Conservation (phyloP, 2,329 filamentous ascomycete species). For the Dryadomyces quercus-mongolicae region DNA sequence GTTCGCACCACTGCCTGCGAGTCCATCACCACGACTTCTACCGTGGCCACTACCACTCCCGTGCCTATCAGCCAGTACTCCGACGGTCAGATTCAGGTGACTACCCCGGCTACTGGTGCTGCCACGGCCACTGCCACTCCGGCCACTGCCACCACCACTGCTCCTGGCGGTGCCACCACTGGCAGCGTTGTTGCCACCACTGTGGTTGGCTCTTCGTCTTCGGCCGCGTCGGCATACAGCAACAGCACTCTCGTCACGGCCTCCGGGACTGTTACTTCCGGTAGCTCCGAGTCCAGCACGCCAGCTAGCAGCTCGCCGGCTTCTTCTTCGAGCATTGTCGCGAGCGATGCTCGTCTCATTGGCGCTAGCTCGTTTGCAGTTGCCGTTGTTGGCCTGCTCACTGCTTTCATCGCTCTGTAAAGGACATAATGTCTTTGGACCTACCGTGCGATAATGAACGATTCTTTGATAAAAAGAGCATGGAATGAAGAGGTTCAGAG, state of each 20-base stretch:
- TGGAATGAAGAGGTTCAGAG: not conserved
- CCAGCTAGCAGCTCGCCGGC: not conserved
- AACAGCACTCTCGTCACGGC: not conserved
- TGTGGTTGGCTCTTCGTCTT: not conserved
- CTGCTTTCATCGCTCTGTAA: conserved; percentile 24
- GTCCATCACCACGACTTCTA: conserved; percentile 19
- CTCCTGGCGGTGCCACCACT: not conserved
- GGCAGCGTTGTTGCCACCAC: conserved; percentile 4
- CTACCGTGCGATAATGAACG: not conserved
- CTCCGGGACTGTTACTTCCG: not conserved
- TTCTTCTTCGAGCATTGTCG: conserved; percentile 11
- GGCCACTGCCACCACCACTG: conserved; percentile 10
- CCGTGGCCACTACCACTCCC: conserved; percentile 16
- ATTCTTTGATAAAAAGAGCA: not conserved
- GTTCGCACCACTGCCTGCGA: conserved; percentile 33
- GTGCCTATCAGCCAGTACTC: conserved; percentile 28
- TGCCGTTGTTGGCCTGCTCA: conserved; percentile 17
- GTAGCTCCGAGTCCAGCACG: no score
- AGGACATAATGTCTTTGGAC: not conserved
- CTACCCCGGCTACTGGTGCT: conserved; percentile 14
- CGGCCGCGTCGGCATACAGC: not conserved
- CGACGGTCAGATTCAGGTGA: conserved; percentile 37
- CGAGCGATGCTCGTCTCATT: conserved; percentile 19
- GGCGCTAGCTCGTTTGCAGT: conserved; percentile 21
- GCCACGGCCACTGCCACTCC: conserved; percentile 7